Conservation (phyloP, 1,284 basidiomycete genomes). For the Malassezia yamatoensis region DNA sequence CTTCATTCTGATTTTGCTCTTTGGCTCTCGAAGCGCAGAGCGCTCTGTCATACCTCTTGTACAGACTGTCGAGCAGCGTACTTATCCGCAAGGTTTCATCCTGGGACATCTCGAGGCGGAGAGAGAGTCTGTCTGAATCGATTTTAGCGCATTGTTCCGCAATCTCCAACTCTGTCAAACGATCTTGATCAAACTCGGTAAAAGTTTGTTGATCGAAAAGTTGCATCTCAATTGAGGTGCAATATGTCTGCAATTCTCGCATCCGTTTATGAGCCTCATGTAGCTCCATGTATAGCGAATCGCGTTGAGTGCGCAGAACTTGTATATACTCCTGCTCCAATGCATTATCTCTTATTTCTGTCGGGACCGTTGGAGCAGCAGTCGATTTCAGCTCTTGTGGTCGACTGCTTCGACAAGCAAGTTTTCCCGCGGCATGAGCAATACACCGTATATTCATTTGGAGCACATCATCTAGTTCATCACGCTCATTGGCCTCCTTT, state of each 20-base stretch:
- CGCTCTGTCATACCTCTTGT: background rate
- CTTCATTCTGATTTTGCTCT: background rate
- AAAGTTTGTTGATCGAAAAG: background rate
- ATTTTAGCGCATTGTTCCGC: background rate
- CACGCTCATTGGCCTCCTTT: background rate
- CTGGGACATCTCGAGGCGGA: background rate
- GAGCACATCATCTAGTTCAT: background rate
- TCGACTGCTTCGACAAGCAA: background rate
- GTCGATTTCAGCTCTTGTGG: background rate
- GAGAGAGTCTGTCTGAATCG: background rate
- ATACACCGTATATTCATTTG: background rate
- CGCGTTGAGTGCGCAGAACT: background rate
- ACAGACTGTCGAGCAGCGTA: background rate
- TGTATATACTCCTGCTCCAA: background rate
- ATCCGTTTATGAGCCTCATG: background rate
- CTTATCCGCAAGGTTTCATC: conserved; percentile 1
- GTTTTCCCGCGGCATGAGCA: background rate
- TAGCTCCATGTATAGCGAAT: background rate
- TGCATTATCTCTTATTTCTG: background rate
- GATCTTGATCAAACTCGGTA: background rate
- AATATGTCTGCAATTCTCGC: background rate
- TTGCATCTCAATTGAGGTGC: background rate
- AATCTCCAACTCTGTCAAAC: background rate
- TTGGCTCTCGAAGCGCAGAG: background rate
- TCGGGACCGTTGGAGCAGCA: background rate